Conservation (phyloP, 495 filamentous ascomycete species). For the Penicillium lividum region DNA sequence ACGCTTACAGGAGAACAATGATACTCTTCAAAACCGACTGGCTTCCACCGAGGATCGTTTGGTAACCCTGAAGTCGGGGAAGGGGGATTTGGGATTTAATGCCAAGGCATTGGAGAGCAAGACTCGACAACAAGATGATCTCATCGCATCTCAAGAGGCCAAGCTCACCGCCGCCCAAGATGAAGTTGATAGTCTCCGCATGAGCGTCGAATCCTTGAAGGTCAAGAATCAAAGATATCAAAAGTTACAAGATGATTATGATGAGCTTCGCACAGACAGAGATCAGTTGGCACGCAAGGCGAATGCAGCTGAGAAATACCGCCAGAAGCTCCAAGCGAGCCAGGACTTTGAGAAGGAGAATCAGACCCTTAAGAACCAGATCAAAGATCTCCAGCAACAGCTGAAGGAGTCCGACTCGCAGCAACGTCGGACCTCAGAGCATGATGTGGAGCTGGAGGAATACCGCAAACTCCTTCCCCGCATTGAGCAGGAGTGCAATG, state of each 20-base stretch:
- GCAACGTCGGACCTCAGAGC: slow-evolving; percentile 44
- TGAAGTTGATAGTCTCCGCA: slow-evolving; percentile 43
- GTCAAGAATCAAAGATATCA: slow-evolving; percentile 52
- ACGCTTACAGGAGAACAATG: slow-evolving; percentile 59
- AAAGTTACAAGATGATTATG: slow-evolving; percentile 64
- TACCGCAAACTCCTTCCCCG: slow-evolving; percentile 57
- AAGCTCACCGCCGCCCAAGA: slow-evolving; percentile 51
- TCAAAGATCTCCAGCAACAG: slow-evolving; percentile 58
- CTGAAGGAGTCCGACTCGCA: slow-evolving; percentile 54
- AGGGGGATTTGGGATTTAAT: slow-evolving; percentile 45
- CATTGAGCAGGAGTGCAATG: slow-evolving; percentile 62
- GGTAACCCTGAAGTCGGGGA: slow-evolving; percentile 45
- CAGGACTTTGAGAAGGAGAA: slow-evolving; percentile 73
- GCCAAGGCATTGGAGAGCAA: slow-evolving; percentile 49
- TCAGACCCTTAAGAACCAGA: slow-evolving; percentile 59
- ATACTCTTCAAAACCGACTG: slow-evolving; percentile 48
- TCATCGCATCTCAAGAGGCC: slow-evolving; percentile 59
- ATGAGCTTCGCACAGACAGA: slow-evolving; percentile 70
- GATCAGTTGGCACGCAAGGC: slow-evolving; percentile 78
- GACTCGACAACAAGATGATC: slow-evolving; percentile 54
- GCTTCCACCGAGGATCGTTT: slow-evolving; percentile 50
- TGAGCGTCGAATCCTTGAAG: slow-evolving; percentile 43
- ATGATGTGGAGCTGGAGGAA: slow-evolving; percentile 60
- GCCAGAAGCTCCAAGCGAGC: slow-evolving; percentile 72
- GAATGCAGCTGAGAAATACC: slow-evolving; percentile 72